These are phyloP conservation scores for Paraurostyla sp. DNA, from an alignment of 73 alveolate species.

Conservation along the genomic window DNA sequence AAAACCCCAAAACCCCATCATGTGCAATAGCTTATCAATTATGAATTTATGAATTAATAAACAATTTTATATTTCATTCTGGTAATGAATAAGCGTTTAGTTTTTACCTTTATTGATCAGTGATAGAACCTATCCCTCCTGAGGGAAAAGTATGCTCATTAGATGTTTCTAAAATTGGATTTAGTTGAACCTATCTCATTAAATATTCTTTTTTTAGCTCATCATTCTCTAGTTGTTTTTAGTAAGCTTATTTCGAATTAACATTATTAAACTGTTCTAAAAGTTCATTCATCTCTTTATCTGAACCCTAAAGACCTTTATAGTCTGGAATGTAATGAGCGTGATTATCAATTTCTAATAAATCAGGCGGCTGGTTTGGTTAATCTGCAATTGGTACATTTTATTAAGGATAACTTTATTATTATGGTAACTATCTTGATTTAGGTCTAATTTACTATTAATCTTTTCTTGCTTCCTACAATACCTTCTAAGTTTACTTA, in stretches of 20 bases:
- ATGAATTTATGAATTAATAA: no score
- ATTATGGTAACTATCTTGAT: neutral
- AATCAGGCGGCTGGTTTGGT: neutral
- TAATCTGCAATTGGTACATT: neutral
- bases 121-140: no score
- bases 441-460: neutral
- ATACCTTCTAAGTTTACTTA: slow-evolving; percentile 1
- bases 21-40: no score
- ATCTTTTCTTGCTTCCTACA: slow-evolving; percentile 26
- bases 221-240: neutral
- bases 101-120: no score
- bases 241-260: neutral
- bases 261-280: neutral
- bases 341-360: neutral
- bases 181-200: neutral
- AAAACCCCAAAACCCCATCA: no score
- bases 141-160: slow-evolving; percentile 38
- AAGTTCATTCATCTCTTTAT: slow-evolving; percentile 2
- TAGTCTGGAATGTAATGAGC: slow-evolving; percentile 3
- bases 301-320: slow-evolving; percentile 22
- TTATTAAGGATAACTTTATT: neutral
- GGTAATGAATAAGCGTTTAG: no score
- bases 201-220: neutral
- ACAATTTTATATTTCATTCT: no score
- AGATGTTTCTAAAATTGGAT: slow-evolving; percentile 6